Conservation (phyloP, 495 filamentous ascomycete genomes). For the Aspergillus baeticus region DNA sequence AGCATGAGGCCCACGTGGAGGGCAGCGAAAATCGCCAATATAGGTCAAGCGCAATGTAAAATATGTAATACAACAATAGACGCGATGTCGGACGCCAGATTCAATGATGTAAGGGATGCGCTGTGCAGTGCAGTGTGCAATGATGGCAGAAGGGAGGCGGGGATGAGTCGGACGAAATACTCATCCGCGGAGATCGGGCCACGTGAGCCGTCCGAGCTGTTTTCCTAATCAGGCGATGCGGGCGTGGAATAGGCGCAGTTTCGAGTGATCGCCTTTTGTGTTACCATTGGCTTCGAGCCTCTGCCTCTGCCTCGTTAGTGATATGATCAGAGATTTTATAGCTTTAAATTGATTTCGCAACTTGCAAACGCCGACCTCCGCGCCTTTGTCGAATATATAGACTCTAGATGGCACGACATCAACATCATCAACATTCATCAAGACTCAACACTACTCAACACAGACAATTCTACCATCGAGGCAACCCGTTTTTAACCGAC, state of each 20-base stretch:
- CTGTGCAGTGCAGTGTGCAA: not conserved
- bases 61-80: not conserved
- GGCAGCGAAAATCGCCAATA: not conserved
- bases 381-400: too few relatives aligned
- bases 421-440: too few relatives aligned
- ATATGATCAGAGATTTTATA: too few relatives aligned
- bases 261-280: too few relatives aligned
- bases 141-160: not conserved
- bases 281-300: not conserved
- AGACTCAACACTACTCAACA: too few relatives aligned
- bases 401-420: too few relatives aligned
- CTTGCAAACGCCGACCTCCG: too few relatives aligned
- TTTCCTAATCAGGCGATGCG: conserved; percentile 6
- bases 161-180: conserved; percentile 12
- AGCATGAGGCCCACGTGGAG: conserved; percentile 9
- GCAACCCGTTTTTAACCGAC: not conserved
- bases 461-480: too few relatives aligned
- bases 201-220: not conserved
- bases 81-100: not conserved
- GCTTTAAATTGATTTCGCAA: too few relatives aligned
- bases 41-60: not conserved
- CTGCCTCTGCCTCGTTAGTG: too few relatives aligned
- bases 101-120: not conserved
- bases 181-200: conserved; percentile 13
- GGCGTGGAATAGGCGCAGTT: too few relatives aligned